These are phyloP conservation scores for Tetrahymena thermophila DNA, from an alignment of 73 alveolate genomes.

Conservation along the genomic window DNA sequence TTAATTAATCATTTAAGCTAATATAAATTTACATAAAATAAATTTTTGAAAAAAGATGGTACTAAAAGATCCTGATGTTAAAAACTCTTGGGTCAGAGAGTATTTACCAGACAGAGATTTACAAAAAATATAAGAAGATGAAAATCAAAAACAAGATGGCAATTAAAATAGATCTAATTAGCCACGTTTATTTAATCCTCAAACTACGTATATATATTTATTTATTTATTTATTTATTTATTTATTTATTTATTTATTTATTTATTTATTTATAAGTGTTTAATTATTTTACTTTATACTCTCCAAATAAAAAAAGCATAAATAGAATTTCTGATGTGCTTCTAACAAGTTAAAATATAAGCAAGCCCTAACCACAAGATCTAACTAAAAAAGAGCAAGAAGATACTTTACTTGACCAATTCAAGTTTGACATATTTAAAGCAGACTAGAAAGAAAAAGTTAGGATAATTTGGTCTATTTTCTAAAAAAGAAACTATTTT, in stretches of 20 bases:
- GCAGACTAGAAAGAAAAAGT: slow-evolving; percentile 8
- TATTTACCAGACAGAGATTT: not conserved
- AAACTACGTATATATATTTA: not conserved
- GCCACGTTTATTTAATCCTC: not conserved
- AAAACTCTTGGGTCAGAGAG: not conserved
- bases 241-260: not conserved
- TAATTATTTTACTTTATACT: not conserved
- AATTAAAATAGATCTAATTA: not conserved
- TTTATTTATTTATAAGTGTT: not conserved
- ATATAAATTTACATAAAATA: not conserved
- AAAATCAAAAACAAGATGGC: not conserved
- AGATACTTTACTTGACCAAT: not conserved
- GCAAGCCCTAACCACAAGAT: not conserved
- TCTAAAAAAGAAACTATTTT: slow-evolving; percentile 5
- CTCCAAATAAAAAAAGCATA: not conserved
- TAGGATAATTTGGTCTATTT: slow-evolving; percentile 9
- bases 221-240: not conserved
- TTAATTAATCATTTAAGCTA: not conserved
- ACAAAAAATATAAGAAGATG: not conserved
- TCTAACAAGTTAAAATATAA: not conserved
- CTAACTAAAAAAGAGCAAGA: not conserved
- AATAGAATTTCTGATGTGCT: not conserved
- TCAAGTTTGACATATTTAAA: slow-evolving; percentile 11
- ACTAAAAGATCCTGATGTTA: not conserved
- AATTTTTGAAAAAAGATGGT: not conserved